Evolutionary conservation across 2,329 filamentous ascomycete species (phyloP).

Genomic region (Hypoxylon rubiginosum): DNA sequence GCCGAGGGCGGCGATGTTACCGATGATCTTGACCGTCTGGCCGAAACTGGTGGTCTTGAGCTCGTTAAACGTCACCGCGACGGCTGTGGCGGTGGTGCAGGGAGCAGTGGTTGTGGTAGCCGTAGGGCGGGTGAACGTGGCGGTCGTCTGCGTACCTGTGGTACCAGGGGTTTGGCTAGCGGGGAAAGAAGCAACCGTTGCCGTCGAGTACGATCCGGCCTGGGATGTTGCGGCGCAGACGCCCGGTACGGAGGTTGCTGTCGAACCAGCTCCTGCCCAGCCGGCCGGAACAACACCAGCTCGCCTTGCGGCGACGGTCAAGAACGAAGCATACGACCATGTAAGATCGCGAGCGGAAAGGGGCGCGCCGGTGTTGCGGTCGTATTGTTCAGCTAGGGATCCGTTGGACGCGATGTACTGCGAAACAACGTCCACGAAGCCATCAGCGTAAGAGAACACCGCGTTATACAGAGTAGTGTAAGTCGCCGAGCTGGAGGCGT

Average conservation of each 20-base stretch:
- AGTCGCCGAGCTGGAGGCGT: constrained; percentile 60
- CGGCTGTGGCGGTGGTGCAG: constrained; percentile 58
- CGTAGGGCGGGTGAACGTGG: neutral
- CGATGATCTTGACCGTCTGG: constrained; percentile 75
- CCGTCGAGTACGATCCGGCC: constrained; percentile 65
- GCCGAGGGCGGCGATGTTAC: constrained; percentile 71
- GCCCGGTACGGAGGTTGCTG: constrained; percentile 62
- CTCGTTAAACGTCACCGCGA: constrained; percentile 74
- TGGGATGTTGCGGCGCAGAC: constrained; percentile 63
- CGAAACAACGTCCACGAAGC: constrained; percentile 72
- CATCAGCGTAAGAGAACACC: constrained; percentile 69
- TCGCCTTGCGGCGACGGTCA: constrained; percentile 72
- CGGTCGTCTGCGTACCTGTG: constrained; percentile 42
- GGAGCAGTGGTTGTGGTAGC: neutral
- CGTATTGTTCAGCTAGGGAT: constrained; percentile 77
- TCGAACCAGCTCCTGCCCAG: constrained; percentile 62
- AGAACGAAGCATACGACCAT: constrained; percentile 61
- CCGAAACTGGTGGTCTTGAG: constrained; percentile 69
- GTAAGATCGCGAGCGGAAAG: constrained; percentile 74
- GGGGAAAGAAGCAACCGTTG: constrained; percentile 64
- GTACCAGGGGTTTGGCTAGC: constrained; percentile 60
- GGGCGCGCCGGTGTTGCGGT: constrained; percentile 64
- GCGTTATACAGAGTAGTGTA: constrained; percentile 71
- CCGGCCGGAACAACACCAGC: constrained; percentile 67
- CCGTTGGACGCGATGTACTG: constrained; percentile 73